Percentiles rank a stretch among this genome's conserved stretches.
Evolutionary conservation across 2,329 filamentous ascomycete species (phyloP).

Genomic region (Colletotrichum sp.): DNA sequence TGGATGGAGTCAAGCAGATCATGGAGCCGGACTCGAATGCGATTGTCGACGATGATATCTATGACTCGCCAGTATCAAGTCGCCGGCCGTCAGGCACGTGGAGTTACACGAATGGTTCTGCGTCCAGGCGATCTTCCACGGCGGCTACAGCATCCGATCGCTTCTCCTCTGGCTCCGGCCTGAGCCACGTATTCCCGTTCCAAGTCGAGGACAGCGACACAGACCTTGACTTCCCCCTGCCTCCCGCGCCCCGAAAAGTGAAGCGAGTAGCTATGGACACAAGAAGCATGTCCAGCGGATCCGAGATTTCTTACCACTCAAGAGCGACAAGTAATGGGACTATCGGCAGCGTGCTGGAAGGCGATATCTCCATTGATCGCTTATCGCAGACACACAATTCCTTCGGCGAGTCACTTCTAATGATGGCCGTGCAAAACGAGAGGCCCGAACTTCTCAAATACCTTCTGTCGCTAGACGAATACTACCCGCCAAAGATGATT

Average conservation of each 20-base stretch:
- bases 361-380: constrained; percentile 83
- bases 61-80: constrained; percentile 43
- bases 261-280: constrained; percentile 92
- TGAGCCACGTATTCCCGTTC: constrained; percentile 93
- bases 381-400: constrained; percentile 73
- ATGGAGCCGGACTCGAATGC: constrained; percentile 72
- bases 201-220: constrained; percentile 49
- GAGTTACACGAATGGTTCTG: constrained; percentile 49
- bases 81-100: constrained; percentile 52
- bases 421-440: constrained; percentile 82
- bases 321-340: constrained; percentile 80
- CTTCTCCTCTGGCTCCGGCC: constrained; percentile 60
- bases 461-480: constrained; percentile 76
- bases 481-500: constrained; percentile 74
- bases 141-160: constrained; percentile 49
- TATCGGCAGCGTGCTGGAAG: constrained; percentile 74
- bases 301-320: constrained; percentile 82
- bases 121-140: constrained; percentile 46
- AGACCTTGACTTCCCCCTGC: constrained; percentile 28
- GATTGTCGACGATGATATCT: constrained; percentile 48
- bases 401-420: constrained; percentile 81
- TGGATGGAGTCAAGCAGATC: constrained; percentile 77
- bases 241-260: constrained; percentile 52
- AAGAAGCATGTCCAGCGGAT: constrained; percentile 85
- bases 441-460: constrained; percentile 78